Base-by-base conservation (phyloP, 306 rosid genomes). In the Cotoneaster glaucophyllus region DNA sequence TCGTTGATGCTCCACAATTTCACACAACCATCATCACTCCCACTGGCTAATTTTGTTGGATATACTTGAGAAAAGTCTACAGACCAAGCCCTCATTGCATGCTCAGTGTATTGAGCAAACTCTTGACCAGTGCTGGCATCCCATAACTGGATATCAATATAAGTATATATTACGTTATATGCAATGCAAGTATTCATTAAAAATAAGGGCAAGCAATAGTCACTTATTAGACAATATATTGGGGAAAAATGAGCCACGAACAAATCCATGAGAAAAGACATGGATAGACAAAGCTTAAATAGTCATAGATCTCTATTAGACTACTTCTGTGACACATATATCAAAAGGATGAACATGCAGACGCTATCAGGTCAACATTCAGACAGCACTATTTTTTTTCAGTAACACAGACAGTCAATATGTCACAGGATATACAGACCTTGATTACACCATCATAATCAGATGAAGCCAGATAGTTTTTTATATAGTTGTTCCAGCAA, bases 1-100 rank as follows among this genome's bases (percentile, higher is more conserved):
- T 94, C 98, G 58, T 77, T 91, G 78, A 94, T 88, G 79, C 87
- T 90, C 98, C 98, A 94, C 81, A 94, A 77, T 80, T 91, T 92
- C 71, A 94, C 97, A 63, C 88, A 70, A 83, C 91, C 87, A 78
- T 94, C 98, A 87, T 94, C 97, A 79, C 97, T 90, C 77, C 97
- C 96, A 79, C 95, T 94, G 82, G 97, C 98, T 75, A 94, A 85
- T 74, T 90, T 94, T 71, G 95, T 92, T n/a, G 98, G 98, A 84
- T 85, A 81, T 24, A 88, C 92, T 26, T 26, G 85, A 74, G 97
- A 90, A 78, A 94, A 94, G 85, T 94, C 98, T 67, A 94, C 93
- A 44, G 97, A 94, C 98, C 98, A 92, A 50, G 97, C 98, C 90
- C 94, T 92, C 81, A 70, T 89, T 73, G 69, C 88, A 74, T 94